Evolutionary conservation across 2,329 filamentous ascomycete species (phyloP).

Genomic region (Aureobasidium vineae): DNA sequence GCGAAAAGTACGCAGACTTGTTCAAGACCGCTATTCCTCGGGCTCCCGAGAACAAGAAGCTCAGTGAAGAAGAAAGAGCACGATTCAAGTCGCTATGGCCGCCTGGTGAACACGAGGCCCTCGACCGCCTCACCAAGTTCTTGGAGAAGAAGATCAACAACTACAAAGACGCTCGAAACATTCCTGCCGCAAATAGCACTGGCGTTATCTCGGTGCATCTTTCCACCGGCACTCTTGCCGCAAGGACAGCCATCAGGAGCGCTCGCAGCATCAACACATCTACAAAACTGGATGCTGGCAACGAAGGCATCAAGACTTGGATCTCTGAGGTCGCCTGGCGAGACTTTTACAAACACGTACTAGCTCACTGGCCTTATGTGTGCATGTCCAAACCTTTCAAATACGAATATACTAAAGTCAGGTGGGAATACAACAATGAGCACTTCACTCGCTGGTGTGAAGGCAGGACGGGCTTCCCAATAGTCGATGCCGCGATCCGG

Average conservation of each 20-base stretch:
- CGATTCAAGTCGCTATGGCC: conserved; percentile 65
- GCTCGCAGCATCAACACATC: conserved; percentile 64
- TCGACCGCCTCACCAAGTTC: conserved; percentile 63
- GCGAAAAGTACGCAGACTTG: conserved; percentile 72
- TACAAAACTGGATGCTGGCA: conserved; percentile 63
- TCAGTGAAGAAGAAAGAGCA: conserved; percentile 59
- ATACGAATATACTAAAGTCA: conserved; percentile 76
- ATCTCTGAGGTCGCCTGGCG: conserved; percentile 83
- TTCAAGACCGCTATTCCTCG: conserved; percentile 72
- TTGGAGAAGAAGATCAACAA: conserved; percentile 60
- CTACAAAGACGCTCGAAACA: conserved; percentile 66
- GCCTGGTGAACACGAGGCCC: conserved; percentile 71
- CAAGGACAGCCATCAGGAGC: conserved; percentile 63
- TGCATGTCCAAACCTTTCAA: conserved; percentile 80
- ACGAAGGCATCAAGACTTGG: conserved; percentile 67
- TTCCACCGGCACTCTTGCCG: conserved; percentile 64
- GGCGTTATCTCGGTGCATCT: conserved; percentile 71
- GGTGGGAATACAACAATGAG: conserved; percentile 72
- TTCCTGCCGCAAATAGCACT: conserved; percentile 62
- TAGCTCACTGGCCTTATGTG: conserved; percentile 81
- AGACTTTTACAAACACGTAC: conserved; percentile 83
- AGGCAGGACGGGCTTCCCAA: conserved; percentile 74
- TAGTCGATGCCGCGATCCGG: conserved; percentile 84
- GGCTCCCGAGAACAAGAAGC: conserved; percentile 61
- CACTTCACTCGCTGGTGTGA: conserved; percentile 72